phyloP scores from a whole-genome alignment of 257 asterid species.

The Lycium ferocissimum region DNA sequence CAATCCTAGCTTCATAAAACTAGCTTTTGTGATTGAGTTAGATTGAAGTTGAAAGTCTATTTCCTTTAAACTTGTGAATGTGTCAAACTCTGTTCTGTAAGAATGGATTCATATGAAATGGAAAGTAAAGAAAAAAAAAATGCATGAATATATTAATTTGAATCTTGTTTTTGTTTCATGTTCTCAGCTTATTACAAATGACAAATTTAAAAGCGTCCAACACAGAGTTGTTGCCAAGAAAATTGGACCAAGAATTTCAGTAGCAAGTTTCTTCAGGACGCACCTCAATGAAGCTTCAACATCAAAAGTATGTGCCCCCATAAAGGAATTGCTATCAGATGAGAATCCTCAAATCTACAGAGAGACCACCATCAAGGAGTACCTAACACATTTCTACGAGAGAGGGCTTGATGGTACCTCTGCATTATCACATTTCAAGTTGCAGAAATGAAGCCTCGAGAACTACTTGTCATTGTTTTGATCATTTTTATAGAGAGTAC shows the following conservation, averaged over 20 bases:
- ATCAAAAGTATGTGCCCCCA: constrained; percentile 49
- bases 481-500: no score
- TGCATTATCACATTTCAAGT: constrained; percentile 48
- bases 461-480: no score
- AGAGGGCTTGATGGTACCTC: constrained; percentile 50
- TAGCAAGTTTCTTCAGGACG: constrained; percentile 53
- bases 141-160: background rate
- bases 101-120: background rate
- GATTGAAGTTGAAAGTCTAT: background rate
- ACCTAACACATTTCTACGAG: constrained; percentile 29
- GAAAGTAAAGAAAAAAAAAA: no score
- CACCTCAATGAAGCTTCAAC: constrained; percentile 28
- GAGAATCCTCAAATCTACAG: constrained; percentile 51
- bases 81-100: background rate
- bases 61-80: background rate
- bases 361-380: constrained; percentile 46
- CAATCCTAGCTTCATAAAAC: no score
- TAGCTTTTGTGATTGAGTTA: no score
- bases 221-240: constrained; percentile 49
- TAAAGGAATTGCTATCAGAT: constrained; percentile 54
- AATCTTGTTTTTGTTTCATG: background rate
- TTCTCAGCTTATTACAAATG: constrained; percentile 55
- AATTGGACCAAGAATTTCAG: constrained; percentile 55
- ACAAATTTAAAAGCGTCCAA: constrained; percentile 48
- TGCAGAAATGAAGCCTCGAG: constrained; percentile 17